Percentiles rank a stretch among this genome's conserved stretches.
These are phyloP conservation scores for Bipolaris sorokiniana DNA, from an alignment of 2,329 filamentous ascomycete genomes.

Conservation along the genomic window DNA sequence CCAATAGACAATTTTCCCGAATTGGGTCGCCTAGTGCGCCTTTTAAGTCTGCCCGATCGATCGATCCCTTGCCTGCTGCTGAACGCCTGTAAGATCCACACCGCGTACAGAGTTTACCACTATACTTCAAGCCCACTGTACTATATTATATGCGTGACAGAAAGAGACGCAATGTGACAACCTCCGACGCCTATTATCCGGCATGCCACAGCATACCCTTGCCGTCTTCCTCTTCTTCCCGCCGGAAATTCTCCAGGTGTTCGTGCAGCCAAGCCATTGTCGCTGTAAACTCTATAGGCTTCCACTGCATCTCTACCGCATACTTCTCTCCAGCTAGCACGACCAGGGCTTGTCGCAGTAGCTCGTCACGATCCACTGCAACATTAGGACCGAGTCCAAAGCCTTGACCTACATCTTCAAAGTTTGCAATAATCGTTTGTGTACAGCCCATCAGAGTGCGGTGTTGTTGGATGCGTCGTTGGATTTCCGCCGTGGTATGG, in stretches of 20 bases:
- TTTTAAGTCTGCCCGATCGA: constrained; percentile 11
- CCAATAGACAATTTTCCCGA: constrained; percentile 14
- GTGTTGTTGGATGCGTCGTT: constrained; percentile 43
- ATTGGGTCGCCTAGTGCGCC: constrained; percentile 11
- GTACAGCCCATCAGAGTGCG: constrained; percentile 42
- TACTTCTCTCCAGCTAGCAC: constrained; percentile 42
- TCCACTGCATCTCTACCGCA: constrained; percentile 43
- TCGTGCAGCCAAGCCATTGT: constrained; percentile 39
- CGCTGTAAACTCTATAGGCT: constrained; percentile 37
- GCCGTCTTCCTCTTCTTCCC: constrained; percentile 38
- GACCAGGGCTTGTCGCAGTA: constrained; percentile 43
- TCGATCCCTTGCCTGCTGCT: constrained; percentile 10
- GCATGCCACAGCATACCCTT: constrained; percentile 37
- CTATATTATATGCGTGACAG: constrained; percentile 7
- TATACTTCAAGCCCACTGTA: not conserved
- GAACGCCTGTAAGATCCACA: constrained; percentile 19
- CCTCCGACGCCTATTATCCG: constrained; percentile 24
- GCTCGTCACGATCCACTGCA: constrained; percentile 36
- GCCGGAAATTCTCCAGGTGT: constrained; percentile 35
- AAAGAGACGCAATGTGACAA: not conserved
- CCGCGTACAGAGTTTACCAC: constrained; percentile 15
- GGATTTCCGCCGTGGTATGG: constrained; percentile 36
- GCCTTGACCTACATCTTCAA: constrained; percentile 38
- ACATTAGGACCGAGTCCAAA: constrained; percentile 27
- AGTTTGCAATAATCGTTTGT: constrained; percentile 41